Evolutionary conservation across 2,329 filamentous ascomycete species (phyloP), one percentile per base, ranked within the genome.

Genomic region (Diaporthe nobilis): DNA sequence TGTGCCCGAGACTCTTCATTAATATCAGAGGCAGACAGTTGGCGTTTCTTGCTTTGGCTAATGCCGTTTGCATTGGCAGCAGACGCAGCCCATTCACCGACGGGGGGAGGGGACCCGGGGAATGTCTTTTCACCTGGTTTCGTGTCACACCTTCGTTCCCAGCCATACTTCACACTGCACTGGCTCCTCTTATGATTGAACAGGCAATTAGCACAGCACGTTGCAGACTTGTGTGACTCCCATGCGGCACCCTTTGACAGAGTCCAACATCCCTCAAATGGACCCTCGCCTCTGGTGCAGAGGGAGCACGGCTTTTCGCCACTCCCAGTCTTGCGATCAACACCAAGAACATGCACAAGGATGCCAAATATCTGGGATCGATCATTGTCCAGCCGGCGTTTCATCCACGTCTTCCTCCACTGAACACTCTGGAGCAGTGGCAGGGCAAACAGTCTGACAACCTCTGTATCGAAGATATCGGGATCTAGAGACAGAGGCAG

Each of bases 91-190:
- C 75, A 77, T 28, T 72, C 47, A 15, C 22, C 47, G 7, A 72
- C 34, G 5, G 58, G 75, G 5, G 61, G 61, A 17, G 61, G 65
- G 5, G 49, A 28, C 34, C 65, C 42, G 9, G 25, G 4, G 28
- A 31, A 34, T 22, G n/a, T 25, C 20, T 28, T 34, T 44, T 42
- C 37, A 39, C 44, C 31, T 1, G 44, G 49, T 20, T 13, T 37
- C 20, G 10, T 53, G 10, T 28, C 63, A 37, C 57, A 55, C 37
- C 73, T 51, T 25, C 20, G 3, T 47, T 55, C 58, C 75, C 75
- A 75, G 63, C 70, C 20, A 31, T 51, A 57, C 28, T 77, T 75
- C 49, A 73, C 55, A 39, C 75, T 77, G 63, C 75, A 77, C 10
- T 49, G 1, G 4, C 37, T 17, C 39, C 12, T 77, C 17, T 37